Evolutionary conservation across 495 filamentous ascomycete species (phyloP).

Genomic region (Gamarada debralockiae): DNA sequence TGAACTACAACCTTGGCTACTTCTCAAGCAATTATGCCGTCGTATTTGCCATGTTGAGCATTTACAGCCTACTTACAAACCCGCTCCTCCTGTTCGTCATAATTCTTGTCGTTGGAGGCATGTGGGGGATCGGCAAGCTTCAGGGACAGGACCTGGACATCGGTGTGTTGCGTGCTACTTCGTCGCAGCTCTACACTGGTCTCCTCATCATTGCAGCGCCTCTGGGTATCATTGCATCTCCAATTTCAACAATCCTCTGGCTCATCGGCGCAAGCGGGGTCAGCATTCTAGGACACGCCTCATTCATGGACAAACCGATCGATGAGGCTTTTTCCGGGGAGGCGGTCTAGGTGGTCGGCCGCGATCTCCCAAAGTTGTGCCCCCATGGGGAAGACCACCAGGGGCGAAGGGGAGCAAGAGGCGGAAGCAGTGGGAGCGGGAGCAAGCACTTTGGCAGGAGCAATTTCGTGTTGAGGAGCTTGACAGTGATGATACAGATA

Average conservation of each 20-base stretch:
- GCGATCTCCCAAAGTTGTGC: conserved; percentile 95
- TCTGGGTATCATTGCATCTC: conserved; percentile 77
- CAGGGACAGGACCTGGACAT: conserved; percentile 83
- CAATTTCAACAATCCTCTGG: conserved; percentile 81
- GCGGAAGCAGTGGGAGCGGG: conserved; percentile 53
- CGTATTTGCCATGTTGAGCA: conserved; percentile 88
- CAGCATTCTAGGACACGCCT: conserved; percentile 88
- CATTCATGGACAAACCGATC: conserved; percentile 97
- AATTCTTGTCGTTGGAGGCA: conserved; percentile 73
- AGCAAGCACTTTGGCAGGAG: conserved; percentile 40
- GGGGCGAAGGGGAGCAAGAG: conserved; percentile 67
- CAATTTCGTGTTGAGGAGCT: conserved; percentile 64
- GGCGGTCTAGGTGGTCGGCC: conserved; percentile 99
- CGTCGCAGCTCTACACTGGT: conserved; percentile 93
- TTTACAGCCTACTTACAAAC: conserved; percentile 93
- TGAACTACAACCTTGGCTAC: conserved; percentile 95
- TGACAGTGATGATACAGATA: conserved; percentile 61
- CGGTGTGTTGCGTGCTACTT: conserved; percentile 73
- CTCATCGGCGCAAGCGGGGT: conserved; percentile 91
- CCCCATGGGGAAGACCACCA: conserved; percentile 98
- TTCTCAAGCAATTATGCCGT: conserved; percentile 98
- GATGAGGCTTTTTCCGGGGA: conserved; percentile 99
- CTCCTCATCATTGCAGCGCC: conserved; percentile 78
- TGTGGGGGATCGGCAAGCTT: conserved; percentile 87
- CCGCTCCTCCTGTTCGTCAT: conserved; percentile 83